These are phyloP conservation scores for Monosporascus cannonballus DNA, from an alignment of 2,329 filamentous ascomycete species.

Conservation along the genomic window DNA sequence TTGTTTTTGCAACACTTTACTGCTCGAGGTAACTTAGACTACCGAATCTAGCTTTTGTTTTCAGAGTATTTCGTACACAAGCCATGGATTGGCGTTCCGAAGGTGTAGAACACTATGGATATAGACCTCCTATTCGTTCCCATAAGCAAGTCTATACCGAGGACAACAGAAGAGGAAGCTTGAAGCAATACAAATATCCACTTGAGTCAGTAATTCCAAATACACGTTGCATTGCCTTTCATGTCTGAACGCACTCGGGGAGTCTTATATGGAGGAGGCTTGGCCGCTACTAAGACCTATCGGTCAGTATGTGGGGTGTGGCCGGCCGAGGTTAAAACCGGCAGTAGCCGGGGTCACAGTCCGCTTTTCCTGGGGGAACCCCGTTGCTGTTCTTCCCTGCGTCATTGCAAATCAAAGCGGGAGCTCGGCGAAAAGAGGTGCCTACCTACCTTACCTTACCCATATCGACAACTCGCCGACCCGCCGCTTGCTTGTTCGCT, in stretches of 20 bases:
- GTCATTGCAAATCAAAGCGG: conserved; percentile 17
- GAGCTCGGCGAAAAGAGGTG: conserved; percentile 1
- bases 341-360: conserved; percentile 25
- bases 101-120: no score
- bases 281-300: neutral
- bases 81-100: no score
- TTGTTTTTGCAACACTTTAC: no score
- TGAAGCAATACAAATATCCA: neutral
- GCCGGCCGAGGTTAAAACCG: conserved; percentile 15
- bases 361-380: conserved; percentile 13
- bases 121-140: no score
- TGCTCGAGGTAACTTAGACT: no score
- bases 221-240: no score
- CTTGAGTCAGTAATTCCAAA: conserved; percentile 7
- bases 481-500: neutral
- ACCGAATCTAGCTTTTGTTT: no score
- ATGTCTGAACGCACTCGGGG: neutral
- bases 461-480: conserved; percentile 3
- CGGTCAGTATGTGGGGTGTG: conserved; percentile 12
- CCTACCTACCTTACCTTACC: conserved; percentile 5
- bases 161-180: no score
- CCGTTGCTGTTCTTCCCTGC: conserved; percentile 9
- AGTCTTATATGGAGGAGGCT: neutral
- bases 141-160: no score
- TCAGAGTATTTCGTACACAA: no score